These are phyloP conservation scores for Niebla homalea DNA, from an alignment of 495 filamentous ascomycete genomes.

Conservation along the genomic window DNA sequence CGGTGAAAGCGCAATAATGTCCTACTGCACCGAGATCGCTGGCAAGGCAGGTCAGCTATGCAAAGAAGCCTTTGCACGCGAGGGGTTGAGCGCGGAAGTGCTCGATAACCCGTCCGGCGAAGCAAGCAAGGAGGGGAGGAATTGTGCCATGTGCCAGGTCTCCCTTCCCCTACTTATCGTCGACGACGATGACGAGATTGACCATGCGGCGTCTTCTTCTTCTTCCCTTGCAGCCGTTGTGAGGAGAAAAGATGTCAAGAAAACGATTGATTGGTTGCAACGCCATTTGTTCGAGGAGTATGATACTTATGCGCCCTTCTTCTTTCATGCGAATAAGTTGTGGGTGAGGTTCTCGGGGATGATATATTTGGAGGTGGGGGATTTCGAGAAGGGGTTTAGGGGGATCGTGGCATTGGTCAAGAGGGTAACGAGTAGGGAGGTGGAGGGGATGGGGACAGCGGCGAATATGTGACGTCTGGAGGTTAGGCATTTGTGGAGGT, in stretches of 20 bases:
- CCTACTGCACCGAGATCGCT: constrained; percentile 45
- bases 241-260: not conserved
- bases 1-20: constrained; percentile 55
- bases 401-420: constrained; percentile 48
- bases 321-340: constrained; percentile 40
- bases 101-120: constrained; percentile 2
- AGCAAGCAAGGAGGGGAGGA: constrained; percentile 29
- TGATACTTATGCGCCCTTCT: constrained; percentile 56
- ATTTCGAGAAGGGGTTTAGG: constrained; percentile 61
- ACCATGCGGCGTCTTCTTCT: constrained; percentile 19
- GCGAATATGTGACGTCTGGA: not conserved
- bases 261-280: constrained; percentile 39
- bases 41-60: constrained; percentile 42
- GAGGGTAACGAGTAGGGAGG: constrained; percentile 42
- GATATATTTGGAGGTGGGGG: constrained; percentile 59
- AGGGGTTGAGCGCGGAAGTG: constrained; percentile 15
- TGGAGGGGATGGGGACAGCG: constrained; percentile 11
- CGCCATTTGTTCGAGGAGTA: constrained; percentile 37
- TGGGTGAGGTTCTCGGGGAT: constrained; percentile 69
- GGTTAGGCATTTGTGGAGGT: not conserved
- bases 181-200: constrained; percentile 9
- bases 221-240: constrained; percentile 18
- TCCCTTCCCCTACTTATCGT: constrained; percentile 49
- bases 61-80: constrained; percentile 50
- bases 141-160: constrained; percentile 54